Base-by-base conservation (phyloP, 2,329 filamentous ascomycete species). In the Bipolaris sorokiniana region DNA sequence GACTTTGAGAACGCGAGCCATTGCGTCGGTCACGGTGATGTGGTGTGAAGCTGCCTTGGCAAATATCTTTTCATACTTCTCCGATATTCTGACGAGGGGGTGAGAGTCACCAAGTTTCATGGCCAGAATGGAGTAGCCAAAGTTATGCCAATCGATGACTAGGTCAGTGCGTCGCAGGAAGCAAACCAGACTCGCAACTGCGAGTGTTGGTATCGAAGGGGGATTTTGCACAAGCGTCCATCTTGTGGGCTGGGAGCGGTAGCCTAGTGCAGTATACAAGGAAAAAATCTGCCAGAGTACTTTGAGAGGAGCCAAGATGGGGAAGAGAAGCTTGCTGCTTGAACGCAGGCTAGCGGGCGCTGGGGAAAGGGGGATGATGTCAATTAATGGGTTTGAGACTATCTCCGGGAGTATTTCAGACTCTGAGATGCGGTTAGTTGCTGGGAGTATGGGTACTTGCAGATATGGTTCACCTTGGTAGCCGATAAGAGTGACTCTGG, bases 121-220 rank as follows among this genome's bases (percentile, higher is more conserved):
- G 1, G 84, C 90, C 3, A 99, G 86, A 67, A 99, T 96, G 7
- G 92, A 94, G 83, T 94, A 97, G 66, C 94, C 95, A 77, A 97
- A 98, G 78, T 99, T 99, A 81, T 99, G 95, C 95, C 95, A 99
- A 80, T 99, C 95, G 53, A 98, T 90, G 59, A 98, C 83, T 3
- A 99, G 84, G 54, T 86, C 86, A 37, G 91, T 96, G 66, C 91
- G 89, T 48, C 95, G 88, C 48, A 96, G 76, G 65, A 88, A 85
- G 68, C 90, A 91, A 46, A 91, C 82, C 3, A 93, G 60, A 20
- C 88, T 82, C 15, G 91, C 90, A 36, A 97, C 81, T 49, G 89
- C 85, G 20, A 99, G 85, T 0, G 92, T 96, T 0, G 95, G 95
- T 57, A 98, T 97, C 0, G 94, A 95, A 0, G 95, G 95, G 6